Conservation (phyloP, 352 stramenopile species). For the Elongisporangium undulatum region DNA sequence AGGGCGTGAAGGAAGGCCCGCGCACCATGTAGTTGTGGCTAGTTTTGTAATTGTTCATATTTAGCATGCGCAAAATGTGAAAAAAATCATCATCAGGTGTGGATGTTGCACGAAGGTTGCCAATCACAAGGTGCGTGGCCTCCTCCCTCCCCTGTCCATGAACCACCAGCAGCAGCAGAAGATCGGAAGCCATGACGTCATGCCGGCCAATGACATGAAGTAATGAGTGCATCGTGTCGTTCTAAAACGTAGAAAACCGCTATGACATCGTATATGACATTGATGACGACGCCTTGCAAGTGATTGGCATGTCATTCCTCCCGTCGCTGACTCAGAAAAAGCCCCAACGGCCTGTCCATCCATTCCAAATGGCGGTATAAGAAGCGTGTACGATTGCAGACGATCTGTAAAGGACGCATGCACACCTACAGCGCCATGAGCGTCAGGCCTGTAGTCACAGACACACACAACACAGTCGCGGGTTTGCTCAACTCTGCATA, state of each 20-base stretch:
- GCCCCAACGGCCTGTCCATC: background rate
- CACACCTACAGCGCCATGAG: background rate
- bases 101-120: background rate
- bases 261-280: background rate
- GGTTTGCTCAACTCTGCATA: background rate
- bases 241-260: too few species aligned
- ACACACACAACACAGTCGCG: background rate
- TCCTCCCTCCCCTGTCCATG: background rate
- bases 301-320: background rate
- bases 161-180: background rate
- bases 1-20: conserved; percentile 18
- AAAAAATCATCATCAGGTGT: background rate
- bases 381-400: background rate
- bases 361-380: background rate
- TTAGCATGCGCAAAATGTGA: background rate
- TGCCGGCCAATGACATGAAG: background rate
- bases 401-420: background rate
- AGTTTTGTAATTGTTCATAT: background rate
- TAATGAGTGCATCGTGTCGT: too few species aligned
- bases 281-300: background rate
- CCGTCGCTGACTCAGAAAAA: background rate
- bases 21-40: conserved; percentile 8
- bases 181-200: background rate
- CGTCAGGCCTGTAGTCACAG: background rate
- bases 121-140: background rate